Evolutionary conservation across 371 early-diverging fungal genomes (phyloP), one percentile per base, ranked within the genome.

Genomic region (Cokeromyces recurvatus): DNA sequence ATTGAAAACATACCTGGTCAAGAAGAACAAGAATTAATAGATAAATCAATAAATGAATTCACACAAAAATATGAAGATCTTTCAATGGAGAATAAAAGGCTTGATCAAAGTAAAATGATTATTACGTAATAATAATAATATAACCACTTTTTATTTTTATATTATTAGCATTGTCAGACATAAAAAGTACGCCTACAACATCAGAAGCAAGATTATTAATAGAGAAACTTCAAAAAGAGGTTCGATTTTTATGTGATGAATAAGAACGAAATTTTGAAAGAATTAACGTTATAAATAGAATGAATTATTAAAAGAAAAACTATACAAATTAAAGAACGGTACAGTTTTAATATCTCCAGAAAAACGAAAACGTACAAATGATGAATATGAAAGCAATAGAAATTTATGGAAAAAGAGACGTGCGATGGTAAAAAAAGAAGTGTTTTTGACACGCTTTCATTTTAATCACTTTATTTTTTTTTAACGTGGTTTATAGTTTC

Each of bases 401-500:
- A 31, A 46, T 5, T 20, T 43, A 15, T 59, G 60, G 60, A 59
- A 47, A 23, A 59, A 55, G 29, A 54, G 55, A 43, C 36, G 51
- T 5, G 27, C 21, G 14, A 46, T 47, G 46, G 60, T 59, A 59
- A 38, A 42, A 2, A n/a, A n/a, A n/a, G n/a, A n/a, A n/a, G n/a
- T n/a, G n/a, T n/a, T n/a, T n/a, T 8, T 5, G 0, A 35, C 1
- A 19, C 1, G 22, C 1, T 3, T 24, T 16, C 22, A 20, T 34
- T 27, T 34, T 12, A 27, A 27, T 11, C 4, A n/a, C 7, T 9
- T 16, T 10, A n/a, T 36, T 23, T 15, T 20, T 14, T n/a, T 16
- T 2, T 3, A 24, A 25, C 5, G 19, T 21, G 10, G n/a, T 5
- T 2, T 11, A 22, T 19, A 59, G 59, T 59, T 59, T 47, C 39